Evolutionary conservation across 2,329 filamentous ascomycete species (phyloP), one percentile per base, ranked within the genome.

Genomic region (Penicillium oxalicum): DNA sequence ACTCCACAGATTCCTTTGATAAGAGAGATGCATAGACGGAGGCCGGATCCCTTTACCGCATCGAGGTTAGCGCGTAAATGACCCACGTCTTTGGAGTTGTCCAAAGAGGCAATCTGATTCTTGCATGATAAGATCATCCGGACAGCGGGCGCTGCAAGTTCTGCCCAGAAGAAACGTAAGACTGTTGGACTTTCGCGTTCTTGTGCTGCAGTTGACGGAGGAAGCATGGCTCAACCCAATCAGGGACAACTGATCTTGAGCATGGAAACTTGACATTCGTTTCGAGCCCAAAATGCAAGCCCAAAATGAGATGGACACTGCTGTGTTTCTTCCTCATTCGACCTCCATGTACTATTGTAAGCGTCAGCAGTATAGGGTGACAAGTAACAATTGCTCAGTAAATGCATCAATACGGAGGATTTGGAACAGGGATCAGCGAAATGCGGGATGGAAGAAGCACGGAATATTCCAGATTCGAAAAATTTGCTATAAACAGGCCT

Each of bases 31-130:
- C 39, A 25, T 35, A 58, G 54, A 55, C 49, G 49, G 53, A 77
- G 28, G 87, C 75, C 64, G 82, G 86, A 64, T 87, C 82, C 2
- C 25, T 55, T 51, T 79, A 73, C 64, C 78, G 76, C 18, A 82
- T 78, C 57, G 77, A 72, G 53, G 79, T 74, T 66, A 62, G 64
- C 45, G 53, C 34, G 27, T 25, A 2, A 7, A 44, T 29, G 37
- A 12, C 25, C 34, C 32, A 25, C 24, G 43, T 36, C 4, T 36
- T 18, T 13, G 18, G 18, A 34, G 24, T 13, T 8, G 33, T 51
- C 49, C 9, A 37, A 61, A 56, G 27, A 5, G 52, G 62, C 45
- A 59, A 58, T 41, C n/a, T 27, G 52, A 58, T 55, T 52, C 61
- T 51, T 52, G 48, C 44, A 49, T 47, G 38, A 29, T 48, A 36